phyloP scores from a whole-genome alignment of 176 grass and related monocot genomes.

The bread wheat (Triticum aestivum) region DNA sequence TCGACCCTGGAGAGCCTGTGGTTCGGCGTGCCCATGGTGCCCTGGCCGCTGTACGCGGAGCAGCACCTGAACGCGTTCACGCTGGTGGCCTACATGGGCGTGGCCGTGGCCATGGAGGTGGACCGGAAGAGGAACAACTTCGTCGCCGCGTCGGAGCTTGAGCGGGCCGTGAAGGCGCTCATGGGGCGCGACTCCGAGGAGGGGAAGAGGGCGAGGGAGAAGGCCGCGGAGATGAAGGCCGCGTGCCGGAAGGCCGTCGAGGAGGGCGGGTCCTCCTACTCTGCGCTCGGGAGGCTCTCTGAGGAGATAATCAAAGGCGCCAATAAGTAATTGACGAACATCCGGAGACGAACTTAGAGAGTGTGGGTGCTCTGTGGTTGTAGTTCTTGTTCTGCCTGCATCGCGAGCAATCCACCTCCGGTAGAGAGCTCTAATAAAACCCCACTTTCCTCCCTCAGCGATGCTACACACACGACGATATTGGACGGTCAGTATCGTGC shows the following conservation, averaged over 20 bases:
- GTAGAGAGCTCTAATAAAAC: too few species aligned
- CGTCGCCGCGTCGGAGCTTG: neutral
- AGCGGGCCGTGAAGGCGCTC: neutral
- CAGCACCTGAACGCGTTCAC: conserved; percentile 55
- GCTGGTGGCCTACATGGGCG: conserved; percentile 28
- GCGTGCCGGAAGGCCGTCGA: conserved; percentile 5
- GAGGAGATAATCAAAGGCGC: neutral
- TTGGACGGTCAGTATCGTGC: too few species aligned
- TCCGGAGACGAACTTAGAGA: neutral
- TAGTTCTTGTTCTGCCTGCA: neutral
- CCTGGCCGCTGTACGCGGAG: conserved; percentile 49
- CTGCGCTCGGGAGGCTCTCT: neutral
- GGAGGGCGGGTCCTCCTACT: neutral
- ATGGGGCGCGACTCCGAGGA: neutral
- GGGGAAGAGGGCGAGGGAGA: neutral
- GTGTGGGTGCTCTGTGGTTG: neutral
- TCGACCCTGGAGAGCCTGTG: conserved; percentile 39
- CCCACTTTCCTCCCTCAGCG: too few species aligned
- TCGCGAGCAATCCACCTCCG: too few species aligned
- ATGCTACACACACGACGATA: too few species aligned
- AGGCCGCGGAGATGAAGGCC: neutral
- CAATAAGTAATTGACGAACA: neutral
- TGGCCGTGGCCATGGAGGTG: conserved; percentile 37
- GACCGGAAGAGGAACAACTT: conserved; percentile 10
- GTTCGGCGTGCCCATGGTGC: conserved; percentile 41